Base-by-base conservation (phyloP, 1,139 yeast species). In the Zygoascus sp. region DNA sequence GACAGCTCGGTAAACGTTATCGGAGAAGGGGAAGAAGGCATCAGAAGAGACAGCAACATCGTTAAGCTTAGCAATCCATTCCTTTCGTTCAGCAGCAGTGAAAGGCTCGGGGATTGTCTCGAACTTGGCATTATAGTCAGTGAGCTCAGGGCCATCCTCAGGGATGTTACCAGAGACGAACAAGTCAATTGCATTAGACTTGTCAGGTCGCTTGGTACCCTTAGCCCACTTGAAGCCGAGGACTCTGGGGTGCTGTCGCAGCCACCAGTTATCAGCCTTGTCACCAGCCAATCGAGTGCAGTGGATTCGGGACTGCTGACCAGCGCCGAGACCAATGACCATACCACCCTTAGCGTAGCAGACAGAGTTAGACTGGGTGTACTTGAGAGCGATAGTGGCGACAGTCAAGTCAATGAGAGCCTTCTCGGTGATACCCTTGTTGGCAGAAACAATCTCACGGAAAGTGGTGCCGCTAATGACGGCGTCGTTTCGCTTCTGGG, bases 1-100 rank as follows among this genome's bases (percentile, higher is more conserved):
- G 48, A 83, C 96, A 53, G 97, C 97, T 69, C 98, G 81, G 80
- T 90, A 89, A 59, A 94, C 96, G 64, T 94, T 92, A 71, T 92
- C 98, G 56, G 97, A 95, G 92, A 92, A 92, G 72, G 98, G 98
- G 95, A 92, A 92, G 80, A 92, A 92, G 35, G 98, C 98, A 68
- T 92, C 98, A 2, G 97, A 88, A 15, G 97, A 84, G 60, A 89
- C 76, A 8, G 97, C 90, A 51, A 94, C 98, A 59, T 86, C 81
- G 51, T 73, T 78, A 66, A 88, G 77, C 73, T 89, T 80, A 53
- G 73, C 63, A 58, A 83, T 71, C 97, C 97, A 92, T 61, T 86
- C 96, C 56, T 73, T 72, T 72, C 94, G 87, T 75, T 94, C 98
- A 57, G 76, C 81, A 34, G 70, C 70, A 49, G 96, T 81, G 61